Percentiles rank a stretch among this genome's conserved stretches.
Conservation (phyloP, 352 stramenopile genomes). For the Globisporangium recalcitrans region DNA sequence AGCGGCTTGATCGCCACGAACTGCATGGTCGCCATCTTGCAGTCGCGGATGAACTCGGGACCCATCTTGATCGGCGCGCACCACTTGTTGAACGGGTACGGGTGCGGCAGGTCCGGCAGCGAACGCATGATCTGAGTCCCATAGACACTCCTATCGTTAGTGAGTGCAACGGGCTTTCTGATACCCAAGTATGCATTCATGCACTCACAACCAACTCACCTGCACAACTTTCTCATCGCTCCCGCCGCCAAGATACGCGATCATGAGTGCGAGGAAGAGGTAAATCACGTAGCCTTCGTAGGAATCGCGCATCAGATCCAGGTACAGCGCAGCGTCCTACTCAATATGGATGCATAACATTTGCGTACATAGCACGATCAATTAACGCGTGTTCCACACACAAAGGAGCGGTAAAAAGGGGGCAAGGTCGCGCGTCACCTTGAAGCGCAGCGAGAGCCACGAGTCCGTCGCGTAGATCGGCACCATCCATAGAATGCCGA, state of each 20-base stretch:
- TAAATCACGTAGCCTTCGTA: slow-evolving; percentile 99
- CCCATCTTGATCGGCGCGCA: slow-evolving; percentile 73
- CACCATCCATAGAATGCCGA: slow-evolving; percentile 98
- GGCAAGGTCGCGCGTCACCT: slow-evolving; percentile 42
- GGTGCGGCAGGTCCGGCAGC: slow-evolving; percentile 65
- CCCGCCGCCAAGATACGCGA: slow-evolving; percentile 91
- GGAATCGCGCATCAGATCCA: slow-evolving; percentile 94
- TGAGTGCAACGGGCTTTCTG: neutral
- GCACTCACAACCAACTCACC: too few species aligned
- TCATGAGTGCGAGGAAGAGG: slow-evolving; percentile 95
- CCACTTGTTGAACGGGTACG: slow-evolving; percentile 70
- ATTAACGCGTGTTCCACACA: neutral
- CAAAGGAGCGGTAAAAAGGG: neutral
- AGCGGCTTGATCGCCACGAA: slow-evolving; percentile 95
- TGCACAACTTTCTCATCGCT: slow-evolving; percentile 82
- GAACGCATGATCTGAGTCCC: slow-evolving; percentile 32
- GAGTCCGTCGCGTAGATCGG: slow-evolving; percentile 97
- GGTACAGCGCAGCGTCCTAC: slow-evolving; percentile 77
- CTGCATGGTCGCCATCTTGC: slow-evolving; percentile 94
- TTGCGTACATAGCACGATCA: neutral
- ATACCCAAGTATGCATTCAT: neutral
- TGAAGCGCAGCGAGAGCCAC: slow-evolving; percentile 96
- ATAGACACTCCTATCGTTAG: slow-evolving; percentile 1
- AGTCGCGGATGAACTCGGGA: slow-evolving; percentile 88
- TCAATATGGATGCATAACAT: neutral